Conservation (phyloP, 106 monocot genomes). For the Dioscorea dumetorum region DNA sequence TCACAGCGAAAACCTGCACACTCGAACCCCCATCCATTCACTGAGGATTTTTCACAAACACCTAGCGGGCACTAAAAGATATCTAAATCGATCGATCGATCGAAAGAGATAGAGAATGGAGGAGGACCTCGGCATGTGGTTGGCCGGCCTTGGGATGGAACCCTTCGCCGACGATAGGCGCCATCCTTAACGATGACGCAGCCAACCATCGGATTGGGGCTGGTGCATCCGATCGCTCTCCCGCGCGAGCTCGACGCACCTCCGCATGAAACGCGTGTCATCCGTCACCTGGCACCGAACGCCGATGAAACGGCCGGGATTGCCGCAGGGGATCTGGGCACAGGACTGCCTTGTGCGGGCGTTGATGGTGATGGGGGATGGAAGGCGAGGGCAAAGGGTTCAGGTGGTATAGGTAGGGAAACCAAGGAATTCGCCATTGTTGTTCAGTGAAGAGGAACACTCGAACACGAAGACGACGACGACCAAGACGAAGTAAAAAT, state of each 20-base stretch:
- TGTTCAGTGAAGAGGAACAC: too few species aligned
- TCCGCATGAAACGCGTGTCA: slow-evolving; percentile 68
- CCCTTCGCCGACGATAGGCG: slow-evolving; percentile 75
- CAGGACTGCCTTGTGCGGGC: too few species aligned
- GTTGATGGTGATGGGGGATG: too few species aligned
- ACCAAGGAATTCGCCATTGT: too few species aligned
- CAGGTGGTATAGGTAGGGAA: too few species aligned
- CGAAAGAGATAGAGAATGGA: not conserved
- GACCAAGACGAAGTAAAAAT: too few species aligned
- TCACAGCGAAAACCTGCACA: slow-evolving; percentile 82
- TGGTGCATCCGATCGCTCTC: slow-evolving; percentile 61
- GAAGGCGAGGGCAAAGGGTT: too few species aligned
- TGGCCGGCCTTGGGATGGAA: slow-evolving; percentile 96
- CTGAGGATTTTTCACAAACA: too few species aligned
- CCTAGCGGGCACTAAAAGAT: not conserved
- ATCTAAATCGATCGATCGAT: not conserved
- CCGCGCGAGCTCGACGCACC: slow-evolving; percentile 73
- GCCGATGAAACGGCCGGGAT: not conserved
- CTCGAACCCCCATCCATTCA: not conserved
- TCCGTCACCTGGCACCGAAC: slow-evolving; percentile 32
- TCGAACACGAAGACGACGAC: too few species aligned
- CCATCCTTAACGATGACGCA: slow-evolving; percentile 84
- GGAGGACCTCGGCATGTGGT: slow-evolving; percentile 80
- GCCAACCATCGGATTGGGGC: slow-evolving; percentile 98
- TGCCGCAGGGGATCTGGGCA: not conserved